Base-by-base conservation (phyloP, 495 filamentous ascomycete genomes). In the Podospora pseudopauciseta region DNA sequence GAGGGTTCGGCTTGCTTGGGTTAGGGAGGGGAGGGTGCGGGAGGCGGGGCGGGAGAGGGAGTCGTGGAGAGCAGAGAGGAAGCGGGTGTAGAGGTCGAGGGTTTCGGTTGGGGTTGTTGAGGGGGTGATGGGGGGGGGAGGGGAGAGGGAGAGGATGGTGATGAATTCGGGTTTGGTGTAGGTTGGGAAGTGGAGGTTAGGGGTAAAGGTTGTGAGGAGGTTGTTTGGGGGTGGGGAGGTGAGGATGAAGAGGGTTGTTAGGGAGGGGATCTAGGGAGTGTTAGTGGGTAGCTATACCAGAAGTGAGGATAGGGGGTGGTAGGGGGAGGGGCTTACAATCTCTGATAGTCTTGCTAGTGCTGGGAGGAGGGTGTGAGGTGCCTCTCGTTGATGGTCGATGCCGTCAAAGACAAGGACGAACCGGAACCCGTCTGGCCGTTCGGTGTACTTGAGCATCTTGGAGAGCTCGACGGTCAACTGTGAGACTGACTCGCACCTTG, bases 391-490 rank as follows among this genome's bases (percentile, higher is more conserved):
- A 59, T 83, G 86, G 75, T 98, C 95, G 65, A 97, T 91, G n/a
- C 88, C 91, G 79, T 99, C 96, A 67, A 97, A 86, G 32, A 96
- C 92, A 49, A 97, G 77, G 28, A 94, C 88, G 75, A 96, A 93
- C 72, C 77, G 80, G 30, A 77, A 77, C 13, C 68, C 68, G 23
- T 78, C 74, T 1, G 75, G 73, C 63, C 71, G 76, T 54, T 73
- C 70, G n/a, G 68, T 70, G 76, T 75, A 82, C 76, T 82, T 87
- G 76, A 84, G 79, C 77, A 90, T 72, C 70, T 79, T 80, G 69
- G 86, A 81, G 55, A 97, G 77, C 70, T 91, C 86, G 61, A 92
- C 90, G 2, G 85, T 85, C 39, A 99, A 83, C 30, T 87, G 84
- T 62, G 89, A 89, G 56, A 95, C 78, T 64, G 88, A 91, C 75